These are phyloP conservation scores for Trichothecium sympodiale DNA, from an alignment of 2,329 filamentous ascomycete genomes.

Conservation along the genomic window DNA sequence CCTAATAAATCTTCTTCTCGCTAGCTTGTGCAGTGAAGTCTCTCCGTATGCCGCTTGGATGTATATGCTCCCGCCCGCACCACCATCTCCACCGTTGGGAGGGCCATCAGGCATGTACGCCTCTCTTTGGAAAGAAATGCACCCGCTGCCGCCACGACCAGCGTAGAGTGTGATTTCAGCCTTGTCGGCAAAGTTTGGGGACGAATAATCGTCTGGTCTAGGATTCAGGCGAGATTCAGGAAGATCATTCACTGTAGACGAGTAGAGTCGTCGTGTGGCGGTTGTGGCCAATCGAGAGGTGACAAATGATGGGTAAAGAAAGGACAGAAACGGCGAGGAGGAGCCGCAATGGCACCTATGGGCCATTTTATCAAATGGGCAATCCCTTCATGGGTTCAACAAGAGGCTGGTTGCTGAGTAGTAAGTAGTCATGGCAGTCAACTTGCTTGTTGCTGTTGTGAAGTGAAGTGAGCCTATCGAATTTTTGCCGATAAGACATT, in stretches of 20 bases:
- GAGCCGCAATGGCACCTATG: conserved; percentile 13
- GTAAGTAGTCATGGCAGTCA: no score
- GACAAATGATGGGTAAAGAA: conserved; percentile 39
- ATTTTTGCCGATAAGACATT: no score
- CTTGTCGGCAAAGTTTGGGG: conserved; percentile 77
- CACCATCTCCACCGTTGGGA: conserved; percentile 89
- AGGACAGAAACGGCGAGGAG: conserved; percentile 19
- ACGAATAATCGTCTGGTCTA: conserved; percentile 69
- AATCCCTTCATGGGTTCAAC: no score
- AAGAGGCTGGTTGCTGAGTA: no score
- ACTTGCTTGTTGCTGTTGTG: no score
- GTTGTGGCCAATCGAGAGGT: conserved; percentile 11
- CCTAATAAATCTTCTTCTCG: conserved; percentile 62
- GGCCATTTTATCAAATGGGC: conserved; percentile 12
- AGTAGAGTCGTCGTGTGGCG: neutral
- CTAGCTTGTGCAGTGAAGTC: conserved; percentile 86
- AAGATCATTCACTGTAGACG: conserved; percentile 22
- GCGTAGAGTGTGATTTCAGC: conserved; percentile 68
- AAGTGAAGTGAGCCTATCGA: no score
- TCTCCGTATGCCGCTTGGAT: conserved; percentile 88
- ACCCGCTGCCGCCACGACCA: conserved; percentile 79
- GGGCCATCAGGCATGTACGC: conserved; percentile 83
- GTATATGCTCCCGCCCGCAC: conserved; percentile 82
- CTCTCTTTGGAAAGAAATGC: conserved; percentile 87
- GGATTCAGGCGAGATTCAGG: conserved; percentile 62